These are phyloP conservation scores for Ilex paraguariensis DNA, from an alignment of 305 asterid species.

Conservation along the genomic window DNA sequence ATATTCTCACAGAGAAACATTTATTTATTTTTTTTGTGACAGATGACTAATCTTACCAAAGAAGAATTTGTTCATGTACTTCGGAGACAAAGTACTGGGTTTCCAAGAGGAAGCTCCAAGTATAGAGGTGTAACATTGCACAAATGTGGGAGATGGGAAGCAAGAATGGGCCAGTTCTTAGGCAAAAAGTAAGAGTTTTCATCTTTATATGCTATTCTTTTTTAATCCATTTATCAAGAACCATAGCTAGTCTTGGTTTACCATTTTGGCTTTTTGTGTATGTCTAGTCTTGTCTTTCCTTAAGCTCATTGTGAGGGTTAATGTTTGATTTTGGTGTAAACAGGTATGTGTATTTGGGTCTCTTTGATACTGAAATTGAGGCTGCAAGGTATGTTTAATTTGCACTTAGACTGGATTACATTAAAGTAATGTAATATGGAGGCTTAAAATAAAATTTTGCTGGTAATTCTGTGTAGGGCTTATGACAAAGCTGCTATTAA, in stretches of 20 bases:
- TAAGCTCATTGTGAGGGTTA: neutral
- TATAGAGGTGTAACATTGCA: slow-evolving; percentile 95
- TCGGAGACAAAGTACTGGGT: slow-evolving; percentile 90
- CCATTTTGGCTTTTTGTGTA: neutral
- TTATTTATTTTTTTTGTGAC: slow-evolving; percentile 12
- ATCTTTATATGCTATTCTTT: neutral
- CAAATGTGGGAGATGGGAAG: slow-evolving; percentile 99
- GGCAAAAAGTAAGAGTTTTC: slow-evolving; percentile 71
- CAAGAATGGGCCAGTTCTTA: slow-evolving; percentile 95
- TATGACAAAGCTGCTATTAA: slow-evolving; percentile 98
- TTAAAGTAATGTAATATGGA: too few relatives aligned
- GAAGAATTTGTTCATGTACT: slow-evolving; percentile 96
- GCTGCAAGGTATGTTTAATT: slow-evolving; percentile 72
- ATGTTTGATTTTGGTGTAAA: neutral
- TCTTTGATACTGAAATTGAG: slow-evolving; percentile 93
- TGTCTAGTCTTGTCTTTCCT: neutral
- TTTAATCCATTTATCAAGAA: neutral
- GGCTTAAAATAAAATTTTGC: too few relatives aligned
- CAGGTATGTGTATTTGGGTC: slow-evolving; percentile 96
- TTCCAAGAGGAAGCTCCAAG: slow-evolving; percentile 94
- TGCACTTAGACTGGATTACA: neutral
- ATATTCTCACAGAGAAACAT: neutral
- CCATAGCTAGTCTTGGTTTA: neutral
- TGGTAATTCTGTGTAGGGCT: slow-evolving; percentile 40
- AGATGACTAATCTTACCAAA: slow-evolving; percentile 84